phyloP scores from a whole-genome alignment of 2,329 filamentous ascomycete species.

The Helminthosporium solani region DNA sequence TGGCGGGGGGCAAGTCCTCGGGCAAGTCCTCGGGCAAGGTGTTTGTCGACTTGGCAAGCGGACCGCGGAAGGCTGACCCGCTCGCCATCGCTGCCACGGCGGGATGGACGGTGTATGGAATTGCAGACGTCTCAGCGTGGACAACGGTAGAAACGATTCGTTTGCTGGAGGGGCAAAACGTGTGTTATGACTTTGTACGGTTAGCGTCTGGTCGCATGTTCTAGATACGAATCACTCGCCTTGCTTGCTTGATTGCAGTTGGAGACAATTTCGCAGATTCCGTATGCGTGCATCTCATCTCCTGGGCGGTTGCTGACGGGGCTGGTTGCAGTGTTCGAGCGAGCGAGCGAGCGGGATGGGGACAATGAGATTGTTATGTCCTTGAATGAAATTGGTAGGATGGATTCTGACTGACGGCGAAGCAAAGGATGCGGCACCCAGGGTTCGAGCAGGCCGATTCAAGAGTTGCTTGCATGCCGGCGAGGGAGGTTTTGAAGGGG shows the following conservation, averaged over 20 bases:
- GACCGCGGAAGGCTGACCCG: conserved; percentile 66
- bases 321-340: too few relatives aligned
- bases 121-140: conserved; percentile 78
- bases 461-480: too few relatives aligned
- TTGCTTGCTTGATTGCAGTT: background rate
- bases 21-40: conserved; percentile 58
- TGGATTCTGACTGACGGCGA: too few relatives aligned
- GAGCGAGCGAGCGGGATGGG: too few relatives aligned
- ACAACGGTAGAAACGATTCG: conserved; percentile 80
- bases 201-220: conserved; percentile 64
- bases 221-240: conserved; percentile 24
- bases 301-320: too few relatives aligned
- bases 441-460: too few relatives aligned
- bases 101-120: conserved; percentile 77
- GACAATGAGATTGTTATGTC: too few relatives aligned
- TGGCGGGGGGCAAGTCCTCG: conserved; percentile 23
- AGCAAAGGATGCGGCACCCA: too few relatives aligned
- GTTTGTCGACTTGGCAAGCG: conserved; percentile 76
- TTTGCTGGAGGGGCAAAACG: conserved; percentile 79
- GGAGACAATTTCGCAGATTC: background rate
- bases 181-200: conserved; percentile 83
- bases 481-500: too few relatives aligned
- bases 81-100: conserved; percentile 68
- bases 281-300: too few relatives aligned
- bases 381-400: too few relatives aligned